phyloP scores from a whole-genome alignment of 225 moss, liverwort and hornwort species.

The Bryum argenteum region DNA sequence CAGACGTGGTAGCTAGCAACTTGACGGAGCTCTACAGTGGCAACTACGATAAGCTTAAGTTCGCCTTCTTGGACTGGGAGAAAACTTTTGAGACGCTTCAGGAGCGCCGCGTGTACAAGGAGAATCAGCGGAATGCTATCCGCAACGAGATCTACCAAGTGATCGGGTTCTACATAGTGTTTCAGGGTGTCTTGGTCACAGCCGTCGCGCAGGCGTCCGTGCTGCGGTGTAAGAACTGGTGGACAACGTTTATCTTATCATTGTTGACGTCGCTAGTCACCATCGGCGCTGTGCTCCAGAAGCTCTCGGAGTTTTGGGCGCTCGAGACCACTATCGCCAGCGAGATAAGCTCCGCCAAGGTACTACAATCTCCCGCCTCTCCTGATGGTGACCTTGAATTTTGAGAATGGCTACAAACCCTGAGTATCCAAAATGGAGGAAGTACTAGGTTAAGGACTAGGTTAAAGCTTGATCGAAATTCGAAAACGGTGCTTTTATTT shows the following conservation, averaged over 20 bases:
- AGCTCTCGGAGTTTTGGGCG: conserved; percentile 40
- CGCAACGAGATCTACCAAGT: conserved; percentile 62
- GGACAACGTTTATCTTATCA: conserved; percentile 50
- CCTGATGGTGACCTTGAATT: too few relatives aligned
- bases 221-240: conserved; percentile 42
- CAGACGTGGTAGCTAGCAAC: conserved; percentile 40
- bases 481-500: too few relatives aligned
- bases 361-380: not conserved
- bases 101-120: conserved; percentile 52
- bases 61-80: conserved; percentile 54
- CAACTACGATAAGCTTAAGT: conserved; percentile 29
- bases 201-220: conserved; percentile 51
- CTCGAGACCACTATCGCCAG: conserved; percentile 46
- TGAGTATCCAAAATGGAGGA: too few relatives aligned
- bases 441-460: too few relatives aligned
- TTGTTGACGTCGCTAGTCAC: conserved; percentile 41
- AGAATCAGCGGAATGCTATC: conserved; percentile 42
- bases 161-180: conserved; percentile 52
- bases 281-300: conserved; percentile 44
- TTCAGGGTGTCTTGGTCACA: conserved; percentile 55
- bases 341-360: conserved; percentile 41
- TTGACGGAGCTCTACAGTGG: conserved; percentile 41
- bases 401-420: too few relatives aligned
- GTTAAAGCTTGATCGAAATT: too few relatives aligned
- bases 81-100: conserved; percentile 18